These are phyloP conservation scores for Vitis hybrid DNA, from an alignment of 177 flowering plant genomes.

Conservation along the genomic window DNA sequence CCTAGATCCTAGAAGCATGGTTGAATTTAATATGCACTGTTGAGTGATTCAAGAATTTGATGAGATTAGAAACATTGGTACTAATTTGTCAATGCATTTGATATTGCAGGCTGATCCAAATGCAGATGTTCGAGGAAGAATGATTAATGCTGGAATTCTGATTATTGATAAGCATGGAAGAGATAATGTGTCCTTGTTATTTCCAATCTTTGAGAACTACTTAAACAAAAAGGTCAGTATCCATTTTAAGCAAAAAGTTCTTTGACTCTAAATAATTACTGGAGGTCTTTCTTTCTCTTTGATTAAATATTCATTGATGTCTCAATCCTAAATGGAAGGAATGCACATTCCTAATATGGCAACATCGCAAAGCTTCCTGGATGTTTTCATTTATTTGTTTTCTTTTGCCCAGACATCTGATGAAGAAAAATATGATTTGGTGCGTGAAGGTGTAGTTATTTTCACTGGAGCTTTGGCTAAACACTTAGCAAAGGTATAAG, in stretches of 20 bases:
- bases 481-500: conserved; percentile 74
- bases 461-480: conserved; percentile 96
- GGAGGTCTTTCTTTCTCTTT: not conserved
- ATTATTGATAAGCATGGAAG: conserved; percentile 93
- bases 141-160: conserved; percentile 95
- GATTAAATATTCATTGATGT: not conserved
- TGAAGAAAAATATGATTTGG: conserved; percentile 93
- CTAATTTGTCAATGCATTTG: conserved; percentile 6
- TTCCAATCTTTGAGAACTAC: conserved; percentile 98
- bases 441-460: conserved; percentile 99
- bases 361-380: not conserved
- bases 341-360: not conserved
- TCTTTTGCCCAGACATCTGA: conserved; percentile 61
- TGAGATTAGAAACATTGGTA: not conserved
- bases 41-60: no score
- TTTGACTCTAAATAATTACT: not conserved
- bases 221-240: conserved; percentile 78
- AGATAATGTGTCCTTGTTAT: conserved; percentile 85
- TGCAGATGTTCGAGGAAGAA: conserved; percentile 94
- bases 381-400: conserved; percentile 7
- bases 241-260: not conserved
- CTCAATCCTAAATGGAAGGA: not conserved
- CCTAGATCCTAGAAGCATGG: no score
- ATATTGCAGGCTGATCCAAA: conserved; percentile 87
- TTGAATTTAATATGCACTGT: no score